phyloP scores from a whole-genome alignment of 768 basidiomycete species.

The Tricholoma furcatifolium region DNA sequence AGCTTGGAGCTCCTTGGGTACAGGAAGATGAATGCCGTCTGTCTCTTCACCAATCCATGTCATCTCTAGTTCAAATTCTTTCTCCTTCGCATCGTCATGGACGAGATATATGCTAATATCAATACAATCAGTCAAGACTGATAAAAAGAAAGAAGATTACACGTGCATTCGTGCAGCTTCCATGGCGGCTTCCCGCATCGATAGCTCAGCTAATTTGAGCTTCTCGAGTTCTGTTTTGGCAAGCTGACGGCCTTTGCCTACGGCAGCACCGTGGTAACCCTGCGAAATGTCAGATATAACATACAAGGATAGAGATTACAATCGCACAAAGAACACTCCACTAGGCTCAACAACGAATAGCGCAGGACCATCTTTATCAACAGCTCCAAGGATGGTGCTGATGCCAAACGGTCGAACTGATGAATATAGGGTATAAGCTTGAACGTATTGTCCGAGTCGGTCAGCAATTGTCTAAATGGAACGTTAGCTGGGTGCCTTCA shows the following conservation, averaged over 20 bases:
- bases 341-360: constrained; percentile 94
- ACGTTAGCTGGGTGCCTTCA: neutral
- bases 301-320: neutral
- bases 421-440: constrained; percentile 96
- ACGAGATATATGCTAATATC: constrained; percentile 85
- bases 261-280: constrained; percentile 97
- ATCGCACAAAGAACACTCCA: constrained; percentile 82
- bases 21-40: constrained; percentile 71
- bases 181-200: constrained; percentile 80
- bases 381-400: constrained; percentile 85
- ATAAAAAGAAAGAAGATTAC: neutral
- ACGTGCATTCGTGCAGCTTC: constrained; percentile 96
- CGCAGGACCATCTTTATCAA: constrained; percentile 85
- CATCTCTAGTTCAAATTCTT: constrained; percentile 97
- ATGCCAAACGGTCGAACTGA: constrained; percentile 97
- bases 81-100: constrained; percentile 97
- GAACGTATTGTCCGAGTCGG: constrained; percentile 85
- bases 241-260: constrained; percentile 96
- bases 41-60: constrained; percentile 94
- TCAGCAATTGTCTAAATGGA: constrained; percentile 46
- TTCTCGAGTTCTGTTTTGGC: constrained; percentile 99
- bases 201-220: constrained; percentile 79
- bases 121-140: neutral
- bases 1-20: constrained; percentile 80
- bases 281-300: constrained; percentile 24